phyloP scores from a whole-genome alignment of 495 filamentous ascomycete species.

The Parathielavia appendiculata region DNA sequence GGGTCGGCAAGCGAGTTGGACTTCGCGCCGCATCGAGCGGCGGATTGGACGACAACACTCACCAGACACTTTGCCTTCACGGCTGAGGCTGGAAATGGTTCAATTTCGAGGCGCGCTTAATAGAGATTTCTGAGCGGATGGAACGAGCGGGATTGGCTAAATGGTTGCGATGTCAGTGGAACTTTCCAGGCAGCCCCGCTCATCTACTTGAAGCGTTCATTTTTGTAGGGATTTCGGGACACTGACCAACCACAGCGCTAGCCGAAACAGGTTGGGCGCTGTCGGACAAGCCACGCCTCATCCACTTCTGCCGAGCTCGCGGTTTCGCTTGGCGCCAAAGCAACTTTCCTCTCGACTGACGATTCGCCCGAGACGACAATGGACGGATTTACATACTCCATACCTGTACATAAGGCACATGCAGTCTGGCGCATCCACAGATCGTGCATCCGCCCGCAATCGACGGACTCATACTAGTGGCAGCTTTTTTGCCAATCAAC shows the following conservation, averaged over 20 bases:
- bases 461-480: no score
- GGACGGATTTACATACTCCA: not conserved
- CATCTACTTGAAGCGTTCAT: no score
- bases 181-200: not conserved
- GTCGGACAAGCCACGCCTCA: not conserved
- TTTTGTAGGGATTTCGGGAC: not conserved
- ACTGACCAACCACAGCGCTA: not conserved
- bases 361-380: no score
- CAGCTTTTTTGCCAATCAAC: no score
- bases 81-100: not conserved
- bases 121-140: no score
- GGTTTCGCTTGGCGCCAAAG: not conserved
- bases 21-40: not conserved
- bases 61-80: not conserved
- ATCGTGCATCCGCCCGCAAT: not conserved
- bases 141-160: no score
- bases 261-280: not conserved
- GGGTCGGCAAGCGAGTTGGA: not conserved
- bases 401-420: no score
- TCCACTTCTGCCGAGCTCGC: not conserved
- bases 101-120: not conserved
- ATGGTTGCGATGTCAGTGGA: no score
- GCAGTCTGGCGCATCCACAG: constrained; percentile 3
- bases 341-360: no score
- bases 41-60: not conserved